A percentile compares a stretch with the other conserved stretches of the same genome.
These are phyloP conservation scores for Pyronema domesticum DNA, from an alignment of 495 filamentous ascomycete species.

Conservation along the genomic window DNA sequence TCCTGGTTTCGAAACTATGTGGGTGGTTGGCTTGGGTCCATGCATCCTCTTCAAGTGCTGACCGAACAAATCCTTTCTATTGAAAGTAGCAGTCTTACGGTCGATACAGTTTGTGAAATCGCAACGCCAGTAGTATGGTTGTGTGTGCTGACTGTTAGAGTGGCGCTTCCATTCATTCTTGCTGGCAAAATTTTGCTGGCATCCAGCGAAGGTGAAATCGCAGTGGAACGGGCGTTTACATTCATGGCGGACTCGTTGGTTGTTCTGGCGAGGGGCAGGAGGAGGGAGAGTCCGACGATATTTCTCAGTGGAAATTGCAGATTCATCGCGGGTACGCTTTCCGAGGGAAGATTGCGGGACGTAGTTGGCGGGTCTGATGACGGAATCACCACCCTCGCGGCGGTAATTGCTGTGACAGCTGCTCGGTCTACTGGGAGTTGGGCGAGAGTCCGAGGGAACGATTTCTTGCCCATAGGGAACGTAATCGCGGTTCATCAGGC, in stretches of 20 bases:
- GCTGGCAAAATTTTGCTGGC: slow-evolving; percentile 59
- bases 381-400: too few species aligned
- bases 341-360: too few species aligned
- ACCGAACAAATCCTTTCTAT: background rate
- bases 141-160: slow-evolving; percentile 58
- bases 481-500: too few species aligned
- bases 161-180: slow-evolving; percentile 96
- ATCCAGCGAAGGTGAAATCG: slow-evolving; percentile 63
- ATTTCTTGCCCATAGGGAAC: too few species aligned
- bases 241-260: background rate
- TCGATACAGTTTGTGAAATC: background rate
- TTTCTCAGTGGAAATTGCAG: background rate
- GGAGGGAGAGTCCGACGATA: too few species aligned
- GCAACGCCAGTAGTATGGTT: slow-evolving; percentile 25
- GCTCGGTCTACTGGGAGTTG: too few species aligned
- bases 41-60: slow-evolving; percentile 1
- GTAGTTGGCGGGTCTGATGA: too few species aligned
- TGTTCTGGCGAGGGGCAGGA: too few species aligned
- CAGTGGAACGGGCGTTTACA: slow-evolving; percentile 49
- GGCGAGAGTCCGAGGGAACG: too few species aligned
- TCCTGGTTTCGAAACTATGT: too few species aligned
- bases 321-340: too few species aligned
- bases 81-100: background rate
- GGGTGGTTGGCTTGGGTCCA: background rate
- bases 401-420: too few species aligned